Evolutionary conservation across 148 eudicot species (phyloP).

Genomic region (Agrostemma githago): DNA sequence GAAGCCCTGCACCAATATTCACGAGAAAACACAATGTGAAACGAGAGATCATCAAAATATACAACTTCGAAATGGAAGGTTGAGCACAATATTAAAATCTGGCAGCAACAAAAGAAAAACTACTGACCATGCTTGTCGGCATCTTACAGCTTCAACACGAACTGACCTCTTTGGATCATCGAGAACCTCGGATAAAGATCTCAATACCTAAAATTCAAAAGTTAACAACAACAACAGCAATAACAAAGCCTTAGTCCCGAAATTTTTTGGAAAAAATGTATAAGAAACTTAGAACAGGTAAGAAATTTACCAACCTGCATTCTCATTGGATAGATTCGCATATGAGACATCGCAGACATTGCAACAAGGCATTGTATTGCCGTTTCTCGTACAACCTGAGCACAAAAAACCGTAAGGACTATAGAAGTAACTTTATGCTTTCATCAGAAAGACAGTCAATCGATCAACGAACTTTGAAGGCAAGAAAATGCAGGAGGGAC

Average conservation of each 20-base stretch:
- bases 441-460: neutral
- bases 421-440: neutral
- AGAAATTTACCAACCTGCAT: conserved; percentile 42
- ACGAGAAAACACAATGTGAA: conserved; percentile 4
- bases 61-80: neutral
- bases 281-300: neutral
- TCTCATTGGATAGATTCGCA: conserved; percentile 84
- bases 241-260: neutral
- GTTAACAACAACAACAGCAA: neutral
- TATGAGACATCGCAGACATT: conserved; percentile 62
- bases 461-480: neutral
- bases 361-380: conserved; percentile 92
- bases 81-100: neutral
- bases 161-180: conserved; percentile 90
- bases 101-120: neutral
- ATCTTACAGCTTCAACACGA: conserved; percentile 90
- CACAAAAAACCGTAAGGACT: conserved; percentile 11
- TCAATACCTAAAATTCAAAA: conserved; percentile 48
- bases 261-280: neutral
- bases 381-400: conserved; percentile 83
- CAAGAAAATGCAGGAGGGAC: neutral
- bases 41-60: conserved; percentile 4
- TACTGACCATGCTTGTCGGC: conserved; percentile 82
- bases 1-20: conserved; percentile 41
- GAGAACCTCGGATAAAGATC: conserved; percentile 61